phyloP scores from a whole-genome alignment of 305 asterid genomes.

The Fraxinus latifolia region DNA sequence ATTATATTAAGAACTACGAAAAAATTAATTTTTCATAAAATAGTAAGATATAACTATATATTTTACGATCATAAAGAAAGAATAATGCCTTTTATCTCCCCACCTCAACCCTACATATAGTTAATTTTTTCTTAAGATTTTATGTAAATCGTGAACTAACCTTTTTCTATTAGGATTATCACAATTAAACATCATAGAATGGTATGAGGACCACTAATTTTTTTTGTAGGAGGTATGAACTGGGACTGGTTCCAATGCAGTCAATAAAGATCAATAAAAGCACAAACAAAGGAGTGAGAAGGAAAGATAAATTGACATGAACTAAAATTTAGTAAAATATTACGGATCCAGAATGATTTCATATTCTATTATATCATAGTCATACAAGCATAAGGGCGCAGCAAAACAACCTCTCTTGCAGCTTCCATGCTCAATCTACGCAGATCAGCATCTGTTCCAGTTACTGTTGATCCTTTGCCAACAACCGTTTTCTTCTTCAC shows the following conservation, averaged over 20 bases:
- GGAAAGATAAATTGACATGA: background rate
- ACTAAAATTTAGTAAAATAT: background rate
- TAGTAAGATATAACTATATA: background rate
- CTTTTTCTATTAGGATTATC: background rate
- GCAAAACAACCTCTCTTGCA: conserved; percentile 69
- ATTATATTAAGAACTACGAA: background rate
- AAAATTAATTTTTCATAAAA: background rate
- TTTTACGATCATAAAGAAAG: background rate
- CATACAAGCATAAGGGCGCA: conserved; percentile 9
- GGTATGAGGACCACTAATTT: background rate
- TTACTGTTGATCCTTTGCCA: conserved; percentile 87
- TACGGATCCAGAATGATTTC: background rate
- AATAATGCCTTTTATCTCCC: background rate
- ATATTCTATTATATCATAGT: background rate
- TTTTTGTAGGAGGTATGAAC: background rate
- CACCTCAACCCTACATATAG: background rate
- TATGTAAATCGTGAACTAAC: background rate
- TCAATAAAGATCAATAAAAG: background rate
- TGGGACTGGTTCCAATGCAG: background rate
- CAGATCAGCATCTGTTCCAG: conserved; percentile 99
- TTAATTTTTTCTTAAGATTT: background rate
- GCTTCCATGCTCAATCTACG: conserved; percentile 99
- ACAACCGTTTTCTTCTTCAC: conserved; percentile 79
- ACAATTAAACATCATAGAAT: background rate
- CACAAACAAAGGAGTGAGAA: background rate